phyloP scores from a whole-genome alignment of 805 yeast species.

The Saturnispora sekii region DNA sequence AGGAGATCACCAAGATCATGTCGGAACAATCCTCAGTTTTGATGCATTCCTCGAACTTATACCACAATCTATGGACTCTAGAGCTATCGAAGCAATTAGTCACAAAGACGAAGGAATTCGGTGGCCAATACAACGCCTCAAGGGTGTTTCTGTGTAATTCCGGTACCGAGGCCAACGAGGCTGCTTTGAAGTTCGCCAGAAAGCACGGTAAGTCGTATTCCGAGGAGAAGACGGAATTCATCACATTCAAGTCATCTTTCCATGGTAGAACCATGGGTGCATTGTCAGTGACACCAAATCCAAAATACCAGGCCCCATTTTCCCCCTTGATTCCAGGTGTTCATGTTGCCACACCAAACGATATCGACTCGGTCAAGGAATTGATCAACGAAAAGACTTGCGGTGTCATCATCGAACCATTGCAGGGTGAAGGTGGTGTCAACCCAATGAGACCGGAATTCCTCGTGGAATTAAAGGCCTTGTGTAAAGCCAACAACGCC shows the following conservation, averaged over 20 bases:
- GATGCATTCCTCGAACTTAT: conserved; percentile 79
- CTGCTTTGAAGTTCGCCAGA: conserved; percentile 56
- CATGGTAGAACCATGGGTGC: conserved; percentile 97
- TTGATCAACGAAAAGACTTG: conserved; percentile 59
- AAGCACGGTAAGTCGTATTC: conserved; percentile 57
- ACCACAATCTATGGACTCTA: conserved; percentile 77
- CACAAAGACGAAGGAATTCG: conserved; percentile 53
- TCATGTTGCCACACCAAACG: conserved; percentile 52
- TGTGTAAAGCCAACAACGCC: conserved; percentile 63
- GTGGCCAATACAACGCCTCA: conserved; percentile 76
- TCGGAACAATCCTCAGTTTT: conserved; percentile 62
- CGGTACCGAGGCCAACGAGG: conserved; percentile 36
- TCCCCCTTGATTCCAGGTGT: conserved; percentile 90
- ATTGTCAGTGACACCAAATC: conserved; percentile 82
- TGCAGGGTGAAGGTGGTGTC: conserved; percentile 98
- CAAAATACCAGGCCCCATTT: conserved; percentile 88
- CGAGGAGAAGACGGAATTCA: conserved; percentile 58
- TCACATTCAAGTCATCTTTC: conserved; percentile 83
- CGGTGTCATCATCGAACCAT: conserved; percentile 92
- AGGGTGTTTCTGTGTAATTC: conserved; percentile 58
- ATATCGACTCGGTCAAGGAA: conserved; percentile 47
- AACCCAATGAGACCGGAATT: conserved; percentile 57
- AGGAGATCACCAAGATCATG: conserved; percentile 61
- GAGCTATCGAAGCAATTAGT: conserved; percentile 66
- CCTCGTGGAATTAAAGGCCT: conserved; percentile 50